Evolutionary conservation across 352 stramenopile species (phyloP).

Genomic region (Pythium rhizo-oryzae): DNA sequence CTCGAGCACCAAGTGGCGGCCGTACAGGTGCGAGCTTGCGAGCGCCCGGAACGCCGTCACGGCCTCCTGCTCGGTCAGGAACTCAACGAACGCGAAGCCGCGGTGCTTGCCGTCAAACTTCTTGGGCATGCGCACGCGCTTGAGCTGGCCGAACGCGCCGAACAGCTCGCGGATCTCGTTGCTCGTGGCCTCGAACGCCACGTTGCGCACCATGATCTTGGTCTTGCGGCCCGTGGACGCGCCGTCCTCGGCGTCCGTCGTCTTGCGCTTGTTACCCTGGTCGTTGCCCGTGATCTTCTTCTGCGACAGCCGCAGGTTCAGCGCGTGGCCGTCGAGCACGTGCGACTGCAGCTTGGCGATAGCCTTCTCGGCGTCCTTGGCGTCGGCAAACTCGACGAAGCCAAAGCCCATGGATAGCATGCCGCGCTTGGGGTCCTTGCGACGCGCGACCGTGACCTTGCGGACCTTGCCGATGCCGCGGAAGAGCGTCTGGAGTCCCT

Average conservation of each 20-base stretch:
- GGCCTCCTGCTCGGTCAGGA: conserved; percentile 96
- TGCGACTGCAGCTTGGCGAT: conserved; percentile 75
- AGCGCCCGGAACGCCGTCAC: conserved; percentile 92
- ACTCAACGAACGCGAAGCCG: conserved; percentile 99
- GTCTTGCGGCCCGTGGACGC: conserved; percentile 61
- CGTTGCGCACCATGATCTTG: conserved; percentile 99
- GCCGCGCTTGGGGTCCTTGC: conserved; percentile 79
- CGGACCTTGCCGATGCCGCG: conserved; percentile 70
- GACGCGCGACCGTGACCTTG: conserved; percentile 86
- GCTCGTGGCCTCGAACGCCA: conserved; percentile 98
- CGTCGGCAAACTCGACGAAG: conserved; percentile 97
- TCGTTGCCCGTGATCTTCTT: conserved; percentile 51
- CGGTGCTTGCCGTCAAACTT: conserved; percentile 98
- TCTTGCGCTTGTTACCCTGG: conserved; percentile 38
- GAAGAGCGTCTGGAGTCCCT: conserved; percentile 77
- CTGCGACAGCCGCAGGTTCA: conserved; percentile 95
- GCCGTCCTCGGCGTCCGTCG: conserved; percentile 36
- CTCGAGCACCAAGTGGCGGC: conserved; percentile 98
- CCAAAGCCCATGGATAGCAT: conserved; percentile 98
- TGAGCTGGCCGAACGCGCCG: conserved; percentile 96
- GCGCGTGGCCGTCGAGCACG: conserved; percentile 94
- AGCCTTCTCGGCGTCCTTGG: conserved; percentile 86
- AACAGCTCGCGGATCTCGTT: conserved; percentile 98
- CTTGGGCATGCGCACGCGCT: conserved; percentile 97
- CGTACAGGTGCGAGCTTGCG: conserved; percentile 97